A percentile compares a stretch with the other conserved stretches of the same genome.
Evolutionary conservation across 306 rosid genomes (phyloP).

Genomic region (Clitoria ternatea): DNA sequence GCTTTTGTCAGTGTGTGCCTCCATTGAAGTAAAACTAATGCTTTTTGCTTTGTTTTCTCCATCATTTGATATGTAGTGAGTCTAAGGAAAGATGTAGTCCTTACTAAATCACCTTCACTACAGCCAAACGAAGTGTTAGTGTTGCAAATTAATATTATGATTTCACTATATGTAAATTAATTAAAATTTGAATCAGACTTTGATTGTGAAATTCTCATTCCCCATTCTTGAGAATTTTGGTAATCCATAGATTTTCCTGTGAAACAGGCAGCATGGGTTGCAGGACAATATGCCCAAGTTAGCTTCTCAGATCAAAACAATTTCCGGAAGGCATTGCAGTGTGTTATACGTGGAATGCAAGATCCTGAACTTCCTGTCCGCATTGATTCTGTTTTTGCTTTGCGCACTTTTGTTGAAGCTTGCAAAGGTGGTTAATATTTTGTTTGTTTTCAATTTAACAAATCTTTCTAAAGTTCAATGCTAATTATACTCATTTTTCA

Average conservation of each 20-base stretch:
- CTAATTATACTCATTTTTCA: background rate
- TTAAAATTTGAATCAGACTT: background rate
- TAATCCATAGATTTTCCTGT: background rate
- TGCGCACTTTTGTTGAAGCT: constrained; percentile 95
- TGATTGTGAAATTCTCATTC: background rate
- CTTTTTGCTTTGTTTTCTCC: background rate
- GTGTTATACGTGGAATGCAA: constrained; percentile 87
- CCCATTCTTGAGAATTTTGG: background rate
- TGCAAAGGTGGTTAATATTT: constrained; percentile 55
- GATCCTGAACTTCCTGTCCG: constrained; percentile 97
- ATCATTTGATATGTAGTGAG: background rate
- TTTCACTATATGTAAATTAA: background rate
- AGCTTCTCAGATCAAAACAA: constrained; percentile 82
- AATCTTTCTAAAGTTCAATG: background rate
- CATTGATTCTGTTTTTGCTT: constrained; percentile 90
- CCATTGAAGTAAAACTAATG: background rate
- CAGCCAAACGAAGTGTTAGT: background rate
- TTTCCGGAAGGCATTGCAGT: constrained; percentile 79
- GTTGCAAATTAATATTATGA: background rate
- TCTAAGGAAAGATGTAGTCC: background rate
- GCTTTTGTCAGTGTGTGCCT: background rate
- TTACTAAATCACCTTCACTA: background rate
- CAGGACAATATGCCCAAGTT: constrained; percentile 89
- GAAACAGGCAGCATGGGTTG: constrained; percentile 95
- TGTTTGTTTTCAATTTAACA: background rate